Conservation (phyloP, 345 rosid genomes). For the Excoecaria agallocha region DNA sequence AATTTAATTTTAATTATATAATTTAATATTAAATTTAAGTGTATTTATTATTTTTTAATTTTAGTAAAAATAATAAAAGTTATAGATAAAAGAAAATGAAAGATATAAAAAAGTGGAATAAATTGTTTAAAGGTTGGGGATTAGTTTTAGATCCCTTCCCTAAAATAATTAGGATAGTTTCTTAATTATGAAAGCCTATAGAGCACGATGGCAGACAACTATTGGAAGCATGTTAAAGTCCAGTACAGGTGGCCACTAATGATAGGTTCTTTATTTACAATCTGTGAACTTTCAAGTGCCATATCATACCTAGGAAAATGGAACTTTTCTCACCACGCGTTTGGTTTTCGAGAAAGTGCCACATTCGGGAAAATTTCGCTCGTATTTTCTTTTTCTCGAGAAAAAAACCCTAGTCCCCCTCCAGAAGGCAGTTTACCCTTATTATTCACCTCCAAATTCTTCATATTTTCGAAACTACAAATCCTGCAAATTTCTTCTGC, state of each 20-base stretch:
- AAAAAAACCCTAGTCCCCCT: slow-evolving; percentile 34
- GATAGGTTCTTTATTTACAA: slow-evolving; percentile 10
- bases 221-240: not conserved
- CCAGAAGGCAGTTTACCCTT: not conserved
- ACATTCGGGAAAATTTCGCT: slow-evolving; percentile 34
- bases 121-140: too few species aligned
- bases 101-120: too few species aligned
- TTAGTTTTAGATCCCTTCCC: too few species aligned
- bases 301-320: not conserved
- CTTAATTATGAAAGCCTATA: too few species aligned
- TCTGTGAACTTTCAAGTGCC: not conserved
- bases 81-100: too few species aligned
- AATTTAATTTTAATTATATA: too few species aligned
- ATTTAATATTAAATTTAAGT: too few species aligned
- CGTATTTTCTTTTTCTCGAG: slow-evolving; percentile 15
- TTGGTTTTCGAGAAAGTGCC: slow-evolving; percentile 37
- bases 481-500: not conserved
- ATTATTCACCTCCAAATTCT: not conserved
- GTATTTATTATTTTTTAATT: too few species aligned
- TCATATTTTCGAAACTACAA: not conserved
- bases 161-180: too few species aligned
- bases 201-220: not conserved
- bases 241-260: slow-evolving; percentile 17
- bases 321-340: slow-evolving; percentile 37
- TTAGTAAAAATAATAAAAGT: too few species aligned